Evolutionary conservation across 495 filamentous ascomycete genomes (phyloP), one percentile per base, ranked within the genome.

Genomic region (Chaetomium tenue): DNA sequence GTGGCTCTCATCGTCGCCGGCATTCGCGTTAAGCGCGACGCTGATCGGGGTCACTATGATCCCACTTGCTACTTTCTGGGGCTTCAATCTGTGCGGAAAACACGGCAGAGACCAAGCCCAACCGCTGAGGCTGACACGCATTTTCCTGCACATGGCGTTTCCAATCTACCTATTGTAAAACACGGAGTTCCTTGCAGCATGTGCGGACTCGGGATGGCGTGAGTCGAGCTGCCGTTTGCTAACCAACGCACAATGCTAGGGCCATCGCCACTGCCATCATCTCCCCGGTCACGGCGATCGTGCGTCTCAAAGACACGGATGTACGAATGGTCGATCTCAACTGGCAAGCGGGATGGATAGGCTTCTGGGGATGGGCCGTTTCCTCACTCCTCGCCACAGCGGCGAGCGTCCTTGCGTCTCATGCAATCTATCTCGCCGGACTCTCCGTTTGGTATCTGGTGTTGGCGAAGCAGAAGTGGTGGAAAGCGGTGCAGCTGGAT

Each of bases 381-480:
- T 42, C 63, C 28, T 13, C 22, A 3, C 42, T 65, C 2, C 8
- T 46, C 46, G 5, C 20, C 30, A 8, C 2, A 0, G n/a, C 25
- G n/a, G 63, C 44, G 13, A 11, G 44, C 37, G 30, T 65, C 37
- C 5, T 55, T 12, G 47, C 50, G 23, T 52, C 57, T 1, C n/a
- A 30, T 8, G 55, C 63, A 0, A 20, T 51, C 11, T 60, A 65
- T 48, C 26, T 65, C 50, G 16, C 25, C 15, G 39, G 26, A 0
- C 3, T 58, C 18, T 57, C 16, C 18, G 55, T 53, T 2, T 28
- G 53, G 6, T 65, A 65, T 22, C 3, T 65, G 46, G 63, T 26
- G 22, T 5, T 65, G 30, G 25, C 20, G 0, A 51, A 26, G 30
- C 22, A 44, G 25, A 52, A 54, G 57, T 65, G 63, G 63, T 65